These are phyloP conservation scores for Plasmopara muralis DNA, from an alignment of 352 stramenopile species.

Conservation along the genomic window DNA sequence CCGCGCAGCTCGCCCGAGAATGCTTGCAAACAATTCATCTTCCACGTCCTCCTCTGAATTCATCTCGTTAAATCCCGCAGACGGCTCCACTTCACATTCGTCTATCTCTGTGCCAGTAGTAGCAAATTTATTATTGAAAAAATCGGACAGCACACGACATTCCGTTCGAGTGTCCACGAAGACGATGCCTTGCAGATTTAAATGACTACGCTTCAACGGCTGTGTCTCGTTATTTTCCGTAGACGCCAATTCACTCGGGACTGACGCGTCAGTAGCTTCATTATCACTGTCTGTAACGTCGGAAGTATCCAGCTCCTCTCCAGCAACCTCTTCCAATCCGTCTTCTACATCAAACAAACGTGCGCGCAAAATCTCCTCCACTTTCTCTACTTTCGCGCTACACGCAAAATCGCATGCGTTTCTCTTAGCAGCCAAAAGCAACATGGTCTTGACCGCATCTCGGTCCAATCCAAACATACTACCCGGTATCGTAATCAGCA, in stretches of 20 bases:
- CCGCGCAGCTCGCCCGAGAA: slow-evolving; percentile 46
- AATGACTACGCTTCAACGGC: not conserved
- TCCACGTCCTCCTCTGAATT: slow-evolving; percentile 5
- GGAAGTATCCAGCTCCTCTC: slow-evolving; percentile 15
- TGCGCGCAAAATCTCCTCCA: slow-evolving; percentile 40
- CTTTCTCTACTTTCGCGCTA: slow-evolving; percentile 48
- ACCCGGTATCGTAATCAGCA: slow-evolving; percentile 43
- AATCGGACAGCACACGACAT: slow-evolving; percentile 73
- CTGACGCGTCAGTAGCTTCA: slow-evolving; percentile 6
- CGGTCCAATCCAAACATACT: slow-evolving; percentile 53
- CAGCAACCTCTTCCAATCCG: slow-evolving; percentile 17
- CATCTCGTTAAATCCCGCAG: slow-evolving; percentile 12
- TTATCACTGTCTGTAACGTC: slow-evolving; percentile 30
- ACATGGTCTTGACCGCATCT: slow-evolving; percentile 47
- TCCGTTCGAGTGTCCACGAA: slow-evolving; percentile 81
- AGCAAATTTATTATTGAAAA: slow-evolving; percentile 59
- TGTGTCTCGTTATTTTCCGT: slow-evolving; percentile 2
- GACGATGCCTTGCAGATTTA: slow-evolving; percentile 66
- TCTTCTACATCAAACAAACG: slow-evolving; percentile 25
- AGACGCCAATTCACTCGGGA: not conserved
- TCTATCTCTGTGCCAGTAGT: not conserved
- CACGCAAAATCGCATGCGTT: slow-evolving; percentile 38
- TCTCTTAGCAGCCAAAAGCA: slow-evolving; percentile 37
- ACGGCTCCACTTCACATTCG: slow-evolving; percentile 14
- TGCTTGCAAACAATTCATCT: slow-evolving; percentile 42